Conservation (phyloP, 805 yeast genomes). For the Candida endomychidarum region DNA sequence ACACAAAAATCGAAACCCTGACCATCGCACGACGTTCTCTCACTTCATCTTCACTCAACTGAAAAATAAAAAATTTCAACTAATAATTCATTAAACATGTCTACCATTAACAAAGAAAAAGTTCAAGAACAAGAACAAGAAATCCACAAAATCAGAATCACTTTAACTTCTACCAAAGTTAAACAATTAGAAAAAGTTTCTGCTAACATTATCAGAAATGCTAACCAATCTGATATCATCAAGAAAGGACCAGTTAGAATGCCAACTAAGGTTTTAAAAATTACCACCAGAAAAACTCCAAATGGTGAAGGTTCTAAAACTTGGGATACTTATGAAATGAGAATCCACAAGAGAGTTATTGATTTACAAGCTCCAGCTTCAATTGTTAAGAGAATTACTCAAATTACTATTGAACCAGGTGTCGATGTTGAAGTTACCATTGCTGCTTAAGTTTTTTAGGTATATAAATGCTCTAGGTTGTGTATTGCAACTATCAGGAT, state of each 20-base stretch:
- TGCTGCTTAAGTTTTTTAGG: slow-evolving; percentile 61
- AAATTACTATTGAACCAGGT: slow-evolving; percentile 98
- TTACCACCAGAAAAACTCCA: slow-evolving; percentile 99
- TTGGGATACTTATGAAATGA: slow-evolving; percentile 99
- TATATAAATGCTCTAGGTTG: slow-evolving; percentile 12
- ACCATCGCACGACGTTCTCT: too few species aligned
- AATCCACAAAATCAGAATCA: slow-evolving; percentile 97
- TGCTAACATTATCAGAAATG: slow-evolving; percentile 83
- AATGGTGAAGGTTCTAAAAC: slow-evolving; percentile 99
- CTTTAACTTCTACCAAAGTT: slow-evolving; percentile 98
- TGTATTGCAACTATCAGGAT: slow-evolving; percentile 53
- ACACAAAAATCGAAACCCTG: too few species aligned
- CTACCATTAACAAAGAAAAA: slow-evolving; percentile 84
- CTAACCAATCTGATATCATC: slow-evolving; percentile 75
- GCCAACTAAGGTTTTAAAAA: slow-evolving; percentile 98
- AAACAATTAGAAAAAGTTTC: slow-evolving; percentile 97
- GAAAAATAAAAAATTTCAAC: slow-evolving; percentile 7
- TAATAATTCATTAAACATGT: slow-evolving; percentile 51
- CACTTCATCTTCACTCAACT: background rate
- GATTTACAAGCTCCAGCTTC: slow-evolving; percentile 97
- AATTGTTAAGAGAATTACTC: slow-evolving; percentile 92
- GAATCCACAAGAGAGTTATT: slow-evolving; percentile 99
- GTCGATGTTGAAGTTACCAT: slow-evolving; percentile 95
- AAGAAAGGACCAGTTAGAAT: slow-evolving; percentile 99
- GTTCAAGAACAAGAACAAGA: slow-evolving; percentile 79